Evolutionary conservation across 225 moss, liverwort and hornwort genomes (phyloP), one percentile per base, ranked within the genome.

Genomic region (Antitrichia curtipendula): DNA sequence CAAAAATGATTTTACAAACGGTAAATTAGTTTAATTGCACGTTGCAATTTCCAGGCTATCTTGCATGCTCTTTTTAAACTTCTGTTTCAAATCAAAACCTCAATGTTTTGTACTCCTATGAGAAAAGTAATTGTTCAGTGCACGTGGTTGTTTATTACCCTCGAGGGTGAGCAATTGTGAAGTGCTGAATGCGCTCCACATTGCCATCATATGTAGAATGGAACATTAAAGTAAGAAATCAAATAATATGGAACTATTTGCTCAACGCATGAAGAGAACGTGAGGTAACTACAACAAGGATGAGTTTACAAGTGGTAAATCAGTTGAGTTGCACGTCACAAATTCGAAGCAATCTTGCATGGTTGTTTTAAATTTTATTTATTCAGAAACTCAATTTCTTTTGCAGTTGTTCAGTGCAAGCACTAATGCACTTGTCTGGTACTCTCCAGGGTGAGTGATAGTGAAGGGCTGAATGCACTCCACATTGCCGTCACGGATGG

Each of bases 401-500:
- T 25, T 13, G 25, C 6, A 60, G 36, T 74, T 47, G 71, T 50
- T 49, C 49, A 50, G 52, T 85, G 38, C 56, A 57, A 56, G 31
- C 71, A 84, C 43, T 84, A 71, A 84, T 40, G 38, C 58, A 23
- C 8, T 60, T 64, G 63, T 31, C 29, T 76, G 85, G 17, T 64
- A 31, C 64, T 76, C 32, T 73, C 14, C 52, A 87, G 92, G 36
- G 92, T 62, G 63, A 78, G 78, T 40, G 87, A 93, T 41, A 38
- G 66, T 11, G 95, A 95, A 62, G 95, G 95, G 49, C 87, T 89
- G 15, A 97, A 93, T 28, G 95, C 96, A 47, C 92, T 98, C 74
- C 97, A 97, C 80, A 76, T 94, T 47, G 95, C 96, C 80, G 93
- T 95, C 85, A 90, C 76, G 18, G 91, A 93, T 41, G 95, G 93